Base-by-base conservation (phyloP, 1,284 basidiomycete genomes). In the Microbotryomycetes sp. region DNA sequence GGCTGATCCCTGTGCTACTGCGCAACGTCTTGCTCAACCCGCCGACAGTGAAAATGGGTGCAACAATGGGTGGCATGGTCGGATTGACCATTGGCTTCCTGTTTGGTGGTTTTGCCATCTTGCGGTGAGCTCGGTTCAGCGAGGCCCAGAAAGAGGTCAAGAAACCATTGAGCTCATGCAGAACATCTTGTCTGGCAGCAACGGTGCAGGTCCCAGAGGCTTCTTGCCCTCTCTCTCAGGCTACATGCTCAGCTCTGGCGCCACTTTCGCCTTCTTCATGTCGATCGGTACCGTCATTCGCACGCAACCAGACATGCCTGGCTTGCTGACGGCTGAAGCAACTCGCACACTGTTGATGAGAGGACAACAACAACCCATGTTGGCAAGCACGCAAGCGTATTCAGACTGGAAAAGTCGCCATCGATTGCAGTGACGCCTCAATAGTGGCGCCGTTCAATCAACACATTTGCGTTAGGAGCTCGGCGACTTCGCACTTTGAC, bases 61-160 rank as follows among this genome's bases (percentile, higher is more conserved):
- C 54, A 0, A 59, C 53, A 7, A 62, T 54, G 36, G 62, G 59
- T 25, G 60, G 59, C 28, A 62, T 59, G 64, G 92, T 94, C 61
- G 92, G 92, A 30, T 81, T 93, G 54, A 93, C 91, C 42, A 93
- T 94, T 73, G 92, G 92, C n/a, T 94, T 96, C 78, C 86, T 96
- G 67, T 96, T 96, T 73, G 92, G 91, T 53, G 85, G 86, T 45
- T 93, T 87, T 79, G 91, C 85, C 69, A 89, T 96, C 74, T 78
- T 96, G 48, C 81, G 90, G 91, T 89, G 70, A 57, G 50, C 59
- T 31, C 47, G n/a, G n/a, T n/a, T 29, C 30, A 7, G 22, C 28
- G 56, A 61, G 48, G 19, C 14, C 19, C 47, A 15, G 32, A 14
- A 31, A 6, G 9, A 4, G 29, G 6, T 7, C n/a, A 6, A 32